Percentiles rank a stretch among this genome's conserved stretches.
These are phyloP conservation scores for Oehlia diaphana DNA, from an alignment of 192 early-diverging fungal genomes.

Conservation along the genomic window DNA sequence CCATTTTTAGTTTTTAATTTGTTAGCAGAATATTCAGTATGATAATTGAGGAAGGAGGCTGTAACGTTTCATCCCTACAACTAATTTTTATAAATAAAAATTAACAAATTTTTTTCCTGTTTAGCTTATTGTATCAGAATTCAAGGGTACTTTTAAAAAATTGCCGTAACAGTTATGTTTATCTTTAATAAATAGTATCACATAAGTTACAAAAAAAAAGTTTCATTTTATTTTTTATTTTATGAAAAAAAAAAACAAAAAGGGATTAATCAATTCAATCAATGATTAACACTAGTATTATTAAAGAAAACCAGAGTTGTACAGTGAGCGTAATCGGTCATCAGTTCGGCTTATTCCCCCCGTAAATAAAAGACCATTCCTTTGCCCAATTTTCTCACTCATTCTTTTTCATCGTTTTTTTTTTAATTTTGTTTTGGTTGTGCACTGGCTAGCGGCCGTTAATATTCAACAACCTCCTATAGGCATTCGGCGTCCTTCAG, in stretches of 20 bases:
- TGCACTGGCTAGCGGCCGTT: neutral
- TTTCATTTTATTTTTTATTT: neutral
- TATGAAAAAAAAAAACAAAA: neutral
- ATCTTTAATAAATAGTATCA: too few relatives aligned
- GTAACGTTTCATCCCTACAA: neutral
- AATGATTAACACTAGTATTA: neutral
- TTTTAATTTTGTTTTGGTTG: slow-evolving; percentile 2
- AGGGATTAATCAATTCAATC: neutral
- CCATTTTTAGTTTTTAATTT: neutral
- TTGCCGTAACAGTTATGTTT: too few relatives aligned
- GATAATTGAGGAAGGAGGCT: neutral
- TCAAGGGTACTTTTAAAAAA: neutral
- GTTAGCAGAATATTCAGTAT: neutral
- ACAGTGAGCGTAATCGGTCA: neutral
- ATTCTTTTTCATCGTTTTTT: neutral
- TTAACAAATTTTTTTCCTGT: neutral
- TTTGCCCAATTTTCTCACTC: neutral
- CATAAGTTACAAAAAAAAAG: neutral
- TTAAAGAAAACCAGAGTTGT: neutral
- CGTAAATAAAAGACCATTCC: neutral
- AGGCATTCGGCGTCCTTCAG: slow-evolving; percentile 29
- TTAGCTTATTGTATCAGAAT: neutral
- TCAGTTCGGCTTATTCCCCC: neutral
- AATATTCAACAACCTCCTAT: slow-evolving; percentile 5
- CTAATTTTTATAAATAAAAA: neutral